These are phyloP conservation scores for Uronychia setigera DNA, from an alignment of 73 alveolate species.

Conservation along the genomic window DNA sequence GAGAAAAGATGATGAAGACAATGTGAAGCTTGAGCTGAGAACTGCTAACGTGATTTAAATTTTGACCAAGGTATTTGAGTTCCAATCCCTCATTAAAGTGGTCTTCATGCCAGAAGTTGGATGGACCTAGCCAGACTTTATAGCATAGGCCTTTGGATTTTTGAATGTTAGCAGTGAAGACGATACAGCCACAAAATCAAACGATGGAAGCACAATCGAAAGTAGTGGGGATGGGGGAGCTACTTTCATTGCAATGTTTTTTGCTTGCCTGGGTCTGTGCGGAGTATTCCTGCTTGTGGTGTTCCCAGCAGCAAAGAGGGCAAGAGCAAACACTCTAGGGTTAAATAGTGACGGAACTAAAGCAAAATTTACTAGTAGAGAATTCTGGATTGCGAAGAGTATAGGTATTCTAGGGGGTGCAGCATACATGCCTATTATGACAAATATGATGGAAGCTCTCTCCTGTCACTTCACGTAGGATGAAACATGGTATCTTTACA, in stretches of 20 bases:
- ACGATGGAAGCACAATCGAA: too few species aligned
- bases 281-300: slow-evolving; percentile 4
- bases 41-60: neutral
- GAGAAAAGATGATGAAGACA: neutral
- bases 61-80: slow-evolving; percentile 3
- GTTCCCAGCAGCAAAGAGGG: slow-evolving; percentile 36
- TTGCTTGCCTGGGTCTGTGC: slow-evolving; percentile 11
- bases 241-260: slow-evolving; percentile 1
- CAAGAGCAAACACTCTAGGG: slow-evolving; percentile 16
- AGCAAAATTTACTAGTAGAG: neutral
- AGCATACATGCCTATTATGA: slow-evolving; percentile 2
- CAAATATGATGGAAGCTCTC: slow-evolving; percentile 5
- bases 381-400: slow-evolving; percentile 23
- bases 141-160: too few species aligned
- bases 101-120: slow-evolving; percentile 17
- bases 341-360: slow-evolving; percentile 14
- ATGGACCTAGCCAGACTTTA: too few species aligned
- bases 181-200: too few species aligned
- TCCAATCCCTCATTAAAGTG: neutral
- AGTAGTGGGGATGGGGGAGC: too few species aligned
- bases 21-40: neutral
- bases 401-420: slow-evolving; percentile 20
- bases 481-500: slow-evolving; percentile 15
- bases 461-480: slow-evolving; percentile 14
- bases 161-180: too few species aligned